Conservation (phyloP, 108 stramenopile genomes). For the Seminavis robusta region DNA sequence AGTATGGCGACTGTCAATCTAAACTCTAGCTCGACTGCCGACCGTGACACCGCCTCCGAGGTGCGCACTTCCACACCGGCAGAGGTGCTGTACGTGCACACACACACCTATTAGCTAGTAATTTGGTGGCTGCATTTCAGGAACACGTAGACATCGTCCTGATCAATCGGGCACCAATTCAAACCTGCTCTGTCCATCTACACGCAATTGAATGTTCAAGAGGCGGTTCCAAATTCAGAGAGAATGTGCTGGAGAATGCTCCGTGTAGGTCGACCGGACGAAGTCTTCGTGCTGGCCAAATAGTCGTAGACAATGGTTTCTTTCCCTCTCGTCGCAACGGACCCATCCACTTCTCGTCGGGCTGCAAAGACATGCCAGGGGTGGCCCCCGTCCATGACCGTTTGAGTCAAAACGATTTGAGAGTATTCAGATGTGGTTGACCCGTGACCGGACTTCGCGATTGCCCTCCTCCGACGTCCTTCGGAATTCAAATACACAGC, state of each 20-base stretch:
- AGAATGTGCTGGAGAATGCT: conserved; percentile 37
- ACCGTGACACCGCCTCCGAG: too few relatives aligned
- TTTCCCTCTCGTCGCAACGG: neutral
- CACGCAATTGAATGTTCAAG: too few relatives aligned
- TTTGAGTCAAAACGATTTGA: conserved; percentile 44
- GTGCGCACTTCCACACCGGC: too few relatives aligned
- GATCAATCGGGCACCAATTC: too few relatives aligned
- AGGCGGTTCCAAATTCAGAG: too few relatives aligned
- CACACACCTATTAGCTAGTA: too few relatives aligned
- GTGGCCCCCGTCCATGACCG: conserved; percentile 54
- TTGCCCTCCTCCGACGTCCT: conserved; percentile 7
- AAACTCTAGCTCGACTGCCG: too few relatives aligned
- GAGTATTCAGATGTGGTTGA: conserved; percentile 22
- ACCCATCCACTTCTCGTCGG: conserved; percentile 16
- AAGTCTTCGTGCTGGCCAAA: conserved; percentile 46
- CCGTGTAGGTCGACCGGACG: conserved; percentile 52
- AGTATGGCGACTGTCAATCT: too few relatives aligned
- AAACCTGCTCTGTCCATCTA: too few relatives aligned
- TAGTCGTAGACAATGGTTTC: conserved; percentile 23
- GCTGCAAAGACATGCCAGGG: conserved; percentile 59
- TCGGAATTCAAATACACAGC: conserved; percentile 5
- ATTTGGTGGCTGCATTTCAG: too few relatives aligned
- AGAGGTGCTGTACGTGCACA: too few relatives aligned
- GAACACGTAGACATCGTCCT: too few relatives aligned
- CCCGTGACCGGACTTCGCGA: conserved; percentile 8